Conservation (phyloP, 2,329 filamentous ascomycete genomes). For the Ophiognomonia clavigignenti-juglandacearum region DNA sequence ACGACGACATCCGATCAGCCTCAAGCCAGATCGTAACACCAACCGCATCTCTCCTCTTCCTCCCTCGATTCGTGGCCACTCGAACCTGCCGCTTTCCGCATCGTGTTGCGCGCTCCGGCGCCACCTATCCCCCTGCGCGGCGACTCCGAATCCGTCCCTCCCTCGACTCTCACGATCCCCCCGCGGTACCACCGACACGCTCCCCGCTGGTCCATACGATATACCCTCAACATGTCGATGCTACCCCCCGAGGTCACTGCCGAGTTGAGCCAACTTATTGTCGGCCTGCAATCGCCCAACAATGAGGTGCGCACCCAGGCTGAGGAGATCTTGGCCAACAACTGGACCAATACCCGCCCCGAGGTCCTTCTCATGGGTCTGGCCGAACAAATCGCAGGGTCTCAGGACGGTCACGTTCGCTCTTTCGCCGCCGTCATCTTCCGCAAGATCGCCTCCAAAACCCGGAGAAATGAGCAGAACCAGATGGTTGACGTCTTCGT, state of each 20-base stretch:
- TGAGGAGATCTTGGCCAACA: conserved; percentile 84
- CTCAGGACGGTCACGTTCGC: conserved; percentile 74
- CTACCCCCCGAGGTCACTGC: conserved; percentile 78
- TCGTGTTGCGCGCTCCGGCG: conserved; percentile 17
- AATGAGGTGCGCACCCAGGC: conserved; percentile 80
- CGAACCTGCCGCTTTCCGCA: not conserved
- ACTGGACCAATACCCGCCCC: conserved; percentile 78
- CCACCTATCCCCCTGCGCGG: not conserved
- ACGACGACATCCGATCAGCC: not conserved
- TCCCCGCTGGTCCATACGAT: conserved; percentile 1
- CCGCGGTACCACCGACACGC: too few relatives aligned
- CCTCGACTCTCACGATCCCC: conserved; percentile 13
- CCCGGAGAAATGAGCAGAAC: conserved; percentile 67
- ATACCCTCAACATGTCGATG: conserved; percentile 63
- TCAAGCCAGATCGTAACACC: not conserved
- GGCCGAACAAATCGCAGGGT: conserved; percentile 81
- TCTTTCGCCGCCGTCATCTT: conserved; percentile 94
- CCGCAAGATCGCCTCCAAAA: conserved; percentile 86
- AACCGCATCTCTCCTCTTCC: not conserved
- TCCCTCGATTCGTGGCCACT: not conserved
- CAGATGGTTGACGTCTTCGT: conserved; percentile 81
- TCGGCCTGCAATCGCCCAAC: conserved; percentile 83
- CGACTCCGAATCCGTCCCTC: conserved; percentile 1
- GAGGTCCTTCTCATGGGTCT: conserved; percentile 91
- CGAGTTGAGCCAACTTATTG: conserved; percentile 80